Percentiles rank a stretch among this genome's conserved stretches.
Evolutionary conservation across 2,329 filamentous ascomycete genomes (phyloP).

Genomic region (Metarhizium anisopliae): DNA sequence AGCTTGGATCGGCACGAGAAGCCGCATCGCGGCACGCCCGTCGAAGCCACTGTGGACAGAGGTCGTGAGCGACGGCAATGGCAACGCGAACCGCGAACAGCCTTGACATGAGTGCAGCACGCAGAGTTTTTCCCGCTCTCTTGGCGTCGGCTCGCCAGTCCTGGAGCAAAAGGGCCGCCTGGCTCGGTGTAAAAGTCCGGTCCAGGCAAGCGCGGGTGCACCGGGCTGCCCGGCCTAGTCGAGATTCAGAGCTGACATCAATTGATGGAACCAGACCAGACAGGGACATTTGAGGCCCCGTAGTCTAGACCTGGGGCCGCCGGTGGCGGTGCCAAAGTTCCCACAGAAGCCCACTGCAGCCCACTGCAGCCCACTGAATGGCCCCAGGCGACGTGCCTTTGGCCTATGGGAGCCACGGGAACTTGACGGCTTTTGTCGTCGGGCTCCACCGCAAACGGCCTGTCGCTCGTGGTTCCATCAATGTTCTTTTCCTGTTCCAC

Average conservation of each 20-base stretch:
- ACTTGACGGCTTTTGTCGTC: neutral
- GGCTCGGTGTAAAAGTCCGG: neutral
- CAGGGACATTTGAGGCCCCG: no score
- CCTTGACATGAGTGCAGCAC: no score
- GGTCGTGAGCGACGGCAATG: neutral
- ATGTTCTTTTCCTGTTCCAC: neutral
- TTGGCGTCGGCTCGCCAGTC: no score
- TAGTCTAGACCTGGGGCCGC: constrained; percentile 1
- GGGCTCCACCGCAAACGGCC: constrained; percentile 5
- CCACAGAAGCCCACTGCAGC: neutral
- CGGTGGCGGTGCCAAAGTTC: neutral
- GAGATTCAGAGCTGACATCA: no score
- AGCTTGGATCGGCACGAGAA: neutral
- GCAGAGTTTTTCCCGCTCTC: no score
- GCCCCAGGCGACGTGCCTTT: neutral
- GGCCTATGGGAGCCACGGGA: neutral
- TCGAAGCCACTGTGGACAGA: neutral
- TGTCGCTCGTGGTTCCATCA: neutral
- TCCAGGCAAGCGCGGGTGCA: neutral
- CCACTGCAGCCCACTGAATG: no score
- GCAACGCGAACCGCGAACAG: neutral
- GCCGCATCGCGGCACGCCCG: neutral
- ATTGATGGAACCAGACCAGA: no score
- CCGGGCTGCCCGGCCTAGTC: neutral
- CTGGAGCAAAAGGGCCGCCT: no score